Percentiles rank a stretch among this genome's conserved stretches.
Conservation (phyloP, 129 eudicot genomes). For the Ambrosia trifida region DNA sequence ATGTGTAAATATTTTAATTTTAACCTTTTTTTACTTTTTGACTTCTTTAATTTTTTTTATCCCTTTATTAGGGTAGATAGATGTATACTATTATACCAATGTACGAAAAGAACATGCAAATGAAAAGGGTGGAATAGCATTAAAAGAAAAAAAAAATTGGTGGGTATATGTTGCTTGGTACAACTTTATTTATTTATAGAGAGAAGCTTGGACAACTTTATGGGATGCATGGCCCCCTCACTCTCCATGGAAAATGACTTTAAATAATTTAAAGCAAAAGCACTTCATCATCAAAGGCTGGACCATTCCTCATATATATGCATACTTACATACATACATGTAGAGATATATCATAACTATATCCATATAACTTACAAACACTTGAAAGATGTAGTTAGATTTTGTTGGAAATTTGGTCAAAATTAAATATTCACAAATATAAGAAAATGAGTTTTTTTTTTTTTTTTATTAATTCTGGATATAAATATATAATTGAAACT, state of each 20-base stretch:
- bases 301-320: conserved; percentile 16
- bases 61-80: conserved; percentile 8
- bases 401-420: no score
- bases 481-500: no score
- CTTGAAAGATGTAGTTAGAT: no score
- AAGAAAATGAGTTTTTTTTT: no score
- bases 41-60: conserved; percentile 5
- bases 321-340: not conserved
- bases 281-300: conserved; percentile 30
- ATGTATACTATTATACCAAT: not conserved
- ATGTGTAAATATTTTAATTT: not conserved
- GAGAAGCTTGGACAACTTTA: conserved; percentile 35
- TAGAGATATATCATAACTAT: not conserved
- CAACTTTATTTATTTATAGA: conserved; percentile 41
- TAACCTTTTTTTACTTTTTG: conserved; percentile 2
- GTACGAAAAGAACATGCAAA: conserved; percentile 5
- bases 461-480: no score
- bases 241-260: conserved; percentile 39
- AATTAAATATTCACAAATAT: no score
- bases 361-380: not conserved
- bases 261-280: conserved; percentile 40
- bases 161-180: conserved; percentile 35
- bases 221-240: conserved; percentile 40
- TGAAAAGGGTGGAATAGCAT: conserved; percentile 16
- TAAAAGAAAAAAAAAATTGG: conserved; percentile 25